phyloP scores from a whole-genome alignment of 148 eudicot genomes.

The Rhododendron henanense region DNA sequence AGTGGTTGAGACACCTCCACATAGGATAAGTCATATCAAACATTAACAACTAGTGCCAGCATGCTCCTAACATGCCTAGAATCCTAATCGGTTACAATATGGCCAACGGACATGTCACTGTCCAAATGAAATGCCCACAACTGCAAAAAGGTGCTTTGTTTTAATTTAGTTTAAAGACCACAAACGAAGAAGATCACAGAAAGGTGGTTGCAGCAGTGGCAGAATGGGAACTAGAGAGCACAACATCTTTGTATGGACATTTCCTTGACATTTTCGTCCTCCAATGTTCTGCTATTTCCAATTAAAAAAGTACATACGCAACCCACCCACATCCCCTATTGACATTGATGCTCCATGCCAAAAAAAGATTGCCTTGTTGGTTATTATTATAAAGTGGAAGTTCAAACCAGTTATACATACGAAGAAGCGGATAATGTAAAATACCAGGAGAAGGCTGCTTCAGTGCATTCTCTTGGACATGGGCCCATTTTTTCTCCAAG shows the following conservation, averaged over 20 bases:
- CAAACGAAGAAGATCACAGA: background rate
- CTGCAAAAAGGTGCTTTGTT: background rate
- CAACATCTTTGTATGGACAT: background rate
- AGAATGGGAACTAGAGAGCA: background rate
- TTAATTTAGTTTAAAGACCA: background rate
- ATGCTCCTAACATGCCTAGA: background rate
- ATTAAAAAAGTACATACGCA: background rate
- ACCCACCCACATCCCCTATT: background rate
- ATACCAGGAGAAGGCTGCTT: conserved; percentile 92
- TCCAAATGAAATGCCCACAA: background rate
- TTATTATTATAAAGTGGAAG: background rate
- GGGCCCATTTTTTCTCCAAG: conserved; percentile 74
- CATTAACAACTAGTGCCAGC: background rate
- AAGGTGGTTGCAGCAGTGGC: background rate
- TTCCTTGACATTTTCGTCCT: background rate
- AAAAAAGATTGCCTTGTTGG: background rate
- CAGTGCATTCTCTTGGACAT: conserved; percentile 71
- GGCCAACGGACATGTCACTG: background rate
- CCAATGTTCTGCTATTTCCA: background rate
- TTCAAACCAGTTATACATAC: background rate
- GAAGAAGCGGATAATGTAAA: background rate
- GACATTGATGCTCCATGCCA: background rate
- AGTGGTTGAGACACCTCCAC: background rate
- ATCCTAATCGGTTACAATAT: background rate
- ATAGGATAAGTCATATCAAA: background rate